Evolutionary conservation across 768 basidiomycete species (phyloP), one percentile per base, ranked within the genome.

Genomic region (Boletus huronensis): DNA sequence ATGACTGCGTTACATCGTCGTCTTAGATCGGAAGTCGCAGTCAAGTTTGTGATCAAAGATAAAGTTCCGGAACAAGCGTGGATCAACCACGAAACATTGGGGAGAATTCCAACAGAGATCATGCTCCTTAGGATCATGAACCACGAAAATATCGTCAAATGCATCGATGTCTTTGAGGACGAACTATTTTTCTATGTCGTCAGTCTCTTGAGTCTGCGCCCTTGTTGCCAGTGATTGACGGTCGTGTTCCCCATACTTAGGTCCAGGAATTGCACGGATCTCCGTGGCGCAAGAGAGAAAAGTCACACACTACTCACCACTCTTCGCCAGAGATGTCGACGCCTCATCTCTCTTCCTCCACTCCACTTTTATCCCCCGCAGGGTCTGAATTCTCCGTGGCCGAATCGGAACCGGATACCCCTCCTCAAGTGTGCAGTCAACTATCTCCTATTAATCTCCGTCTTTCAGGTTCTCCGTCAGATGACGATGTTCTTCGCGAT

Each of bases 251-350:
- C 51, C 52, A 50, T 40, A n/a, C n/a, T n/a, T n/a, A 95, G 93
- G 83, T 94, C 4, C 92, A 93, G 75, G 94, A 96, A 70, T 76
- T 96, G 26, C 95, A 98, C 66, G 95, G 95, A 26, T 83, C 87
- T 26, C 93, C 95, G 4, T 98, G 94, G 94, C 76, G 75, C 49
- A 81, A 78, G 57, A 57, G 67, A 69, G 55, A 74, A 74, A 60
- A 74, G 69, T 67, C 66, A 54, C 60, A 42, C 42, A 38, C 66
- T 63, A 48, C 52, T 64, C 58, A 55, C 47, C 52, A 64, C 38
- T 59, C 58, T 49, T 70, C 49, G 56, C 68, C 54, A 52, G 66
- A 58, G 58, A 66, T 43, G 57, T 68, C 57, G 59, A 64, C 57
- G 3, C 50, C 63, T 8, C 39, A 49, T 32, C 54, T 58, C 17